Evolutionary conservation across 768 basidiomycete genomes (phyloP).

Genomic region (Tulasnella sp.): DNA sequence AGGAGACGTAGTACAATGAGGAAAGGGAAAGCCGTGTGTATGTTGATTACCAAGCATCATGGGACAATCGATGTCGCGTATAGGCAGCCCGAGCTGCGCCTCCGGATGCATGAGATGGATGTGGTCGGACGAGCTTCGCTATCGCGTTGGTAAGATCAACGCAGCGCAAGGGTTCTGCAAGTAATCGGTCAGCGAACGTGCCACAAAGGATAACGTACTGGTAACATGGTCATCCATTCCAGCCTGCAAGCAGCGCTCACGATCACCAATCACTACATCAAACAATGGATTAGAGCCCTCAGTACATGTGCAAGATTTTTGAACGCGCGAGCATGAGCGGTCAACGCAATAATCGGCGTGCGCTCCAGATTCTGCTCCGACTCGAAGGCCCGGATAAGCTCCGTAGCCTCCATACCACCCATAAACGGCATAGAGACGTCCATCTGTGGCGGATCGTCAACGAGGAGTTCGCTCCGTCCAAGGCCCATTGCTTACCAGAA

Average conservation of each 20-base stretch:
- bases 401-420: slow-evolving; percentile 98
- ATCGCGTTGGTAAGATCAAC: slow-evolving; percentile 78
- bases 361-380: slow-evolving; percentile 60
- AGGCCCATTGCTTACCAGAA: slow-evolving; percentile 58
- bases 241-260: slow-evolving; percentile 70
- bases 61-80: background rate
- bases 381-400: slow-evolving; percentile 84
- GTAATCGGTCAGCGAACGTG: background rate
- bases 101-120: background rate
- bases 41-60: background rate
- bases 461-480: slow-evolving; percentile 10
- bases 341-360: slow-evolving; percentile 92
- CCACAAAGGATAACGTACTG: slow-evolving; percentile 45
- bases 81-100: background rate
- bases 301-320: background rate
- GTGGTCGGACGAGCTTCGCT: slow-evolving; percentile 54
- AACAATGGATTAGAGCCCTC: background rate
- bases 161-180: slow-evolving; percentile 68
- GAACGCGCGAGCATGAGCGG: slow-evolving; percentile 89
- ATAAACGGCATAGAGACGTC: slow-evolving; percentile 98
- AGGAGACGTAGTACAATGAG: background rate
- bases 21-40: background rate
- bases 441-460: slow-evolving; percentile 56
- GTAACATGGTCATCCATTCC: slow-evolving; percentile 79
- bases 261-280: slow-evolving; percentile 76